Evolutionary conservation across 2,329 filamentous ascomycete species (phyloP).

Genomic region (Aureobasidium sp.): DNA sequence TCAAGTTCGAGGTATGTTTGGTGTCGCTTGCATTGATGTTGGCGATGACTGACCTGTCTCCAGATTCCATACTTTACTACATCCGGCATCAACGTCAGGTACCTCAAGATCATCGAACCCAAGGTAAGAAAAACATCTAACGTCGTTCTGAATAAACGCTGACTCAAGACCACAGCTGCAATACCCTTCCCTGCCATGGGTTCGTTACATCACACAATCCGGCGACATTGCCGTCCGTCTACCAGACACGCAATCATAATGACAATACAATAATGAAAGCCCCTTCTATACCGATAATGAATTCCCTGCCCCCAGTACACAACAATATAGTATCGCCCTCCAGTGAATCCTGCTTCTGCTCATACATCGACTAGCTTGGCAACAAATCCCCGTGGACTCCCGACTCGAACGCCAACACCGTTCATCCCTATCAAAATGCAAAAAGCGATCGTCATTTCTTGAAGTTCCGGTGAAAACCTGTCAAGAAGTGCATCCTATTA

Average conservation of each 20-base stretch:
- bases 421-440: too few species aligned
- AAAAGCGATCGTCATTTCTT: too few species aligned
- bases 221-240: conserved; percentile 92
- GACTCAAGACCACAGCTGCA: conserved; percentile 58
- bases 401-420: too few species aligned
- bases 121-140: conserved; percentile 55
- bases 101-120: conserved; percentile 97
- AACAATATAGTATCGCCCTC: too few species aligned
- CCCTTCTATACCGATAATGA: neutral
- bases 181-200: conserved; percentile 97
- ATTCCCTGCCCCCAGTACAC: too few species aligned
- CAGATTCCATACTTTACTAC: conserved; percentile 99
- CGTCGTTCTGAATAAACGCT: neutral
- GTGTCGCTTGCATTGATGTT: neutral
- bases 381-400: too few species aligned
- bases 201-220: conserved; percentile 96
- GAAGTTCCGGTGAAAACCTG: too few species aligned
- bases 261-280: conserved; percentile 2
- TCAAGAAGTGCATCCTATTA: too few species aligned
- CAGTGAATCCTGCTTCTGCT: neutral
- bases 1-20: conserved; percentile 70
- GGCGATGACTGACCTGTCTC: neutral
- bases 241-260: conserved; percentile 56
- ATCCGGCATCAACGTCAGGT: conserved; percentile 94
- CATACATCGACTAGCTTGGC: too few species aligned